Conservation (phyloP, 192 early-diverging fungal species). For the Chytriomyces hyalinus region DNA sequence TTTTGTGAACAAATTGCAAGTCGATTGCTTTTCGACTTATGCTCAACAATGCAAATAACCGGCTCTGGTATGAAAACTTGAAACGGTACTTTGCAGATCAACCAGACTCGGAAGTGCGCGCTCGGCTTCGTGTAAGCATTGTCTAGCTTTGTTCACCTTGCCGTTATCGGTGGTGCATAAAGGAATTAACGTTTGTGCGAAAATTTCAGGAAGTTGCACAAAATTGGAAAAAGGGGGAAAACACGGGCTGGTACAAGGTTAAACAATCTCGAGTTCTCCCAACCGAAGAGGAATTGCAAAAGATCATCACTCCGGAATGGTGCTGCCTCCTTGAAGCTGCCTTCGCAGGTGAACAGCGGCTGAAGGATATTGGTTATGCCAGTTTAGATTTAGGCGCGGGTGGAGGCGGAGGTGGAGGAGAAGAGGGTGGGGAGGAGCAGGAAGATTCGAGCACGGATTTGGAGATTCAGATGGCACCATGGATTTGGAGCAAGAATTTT, state of each 20-base stretch:
- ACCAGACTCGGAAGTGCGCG: constrained; percentile 82
- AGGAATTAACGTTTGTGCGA: not conserved
- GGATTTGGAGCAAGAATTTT: constrained; percentile 95
- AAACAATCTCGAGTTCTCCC: constrained; percentile 74
- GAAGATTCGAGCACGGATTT: constrained; percentile 74
- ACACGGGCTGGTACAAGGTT: constrained; percentile 90
- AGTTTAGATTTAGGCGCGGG: constrained; percentile 69
- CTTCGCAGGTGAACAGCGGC: constrained; percentile 87
- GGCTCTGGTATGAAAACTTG: constrained; percentile 79
- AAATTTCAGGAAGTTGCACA: constrained; percentile 84
- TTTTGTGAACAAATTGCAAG: not conserved
- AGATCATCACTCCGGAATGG: constrained; percentile 87
- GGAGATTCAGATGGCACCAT: constrained; percentile 93
- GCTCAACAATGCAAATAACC: constrained; percentile 74
- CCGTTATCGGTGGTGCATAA: not conserved
- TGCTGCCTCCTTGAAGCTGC: constrained; percentile 94
- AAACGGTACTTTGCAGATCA: constrained; percentile 84
- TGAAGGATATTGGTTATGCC: constrained; percentile 87
- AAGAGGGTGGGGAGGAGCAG: constrained; percentile 64
- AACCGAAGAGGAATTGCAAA: constrained; percentile 86
- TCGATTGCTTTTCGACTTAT: constrained; percentile 77
- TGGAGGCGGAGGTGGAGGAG: constrained; percentile 58
- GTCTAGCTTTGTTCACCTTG: not conserved
- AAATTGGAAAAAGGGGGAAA: constrained; percentile 83
- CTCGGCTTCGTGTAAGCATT: constrained; percentile 72